A percentile compares a stretch with the other conserved stretches of the same genome.
Conservation (phyloP, 371 early-diverging fungal genomes). For the Smittium culicis region DNA sequence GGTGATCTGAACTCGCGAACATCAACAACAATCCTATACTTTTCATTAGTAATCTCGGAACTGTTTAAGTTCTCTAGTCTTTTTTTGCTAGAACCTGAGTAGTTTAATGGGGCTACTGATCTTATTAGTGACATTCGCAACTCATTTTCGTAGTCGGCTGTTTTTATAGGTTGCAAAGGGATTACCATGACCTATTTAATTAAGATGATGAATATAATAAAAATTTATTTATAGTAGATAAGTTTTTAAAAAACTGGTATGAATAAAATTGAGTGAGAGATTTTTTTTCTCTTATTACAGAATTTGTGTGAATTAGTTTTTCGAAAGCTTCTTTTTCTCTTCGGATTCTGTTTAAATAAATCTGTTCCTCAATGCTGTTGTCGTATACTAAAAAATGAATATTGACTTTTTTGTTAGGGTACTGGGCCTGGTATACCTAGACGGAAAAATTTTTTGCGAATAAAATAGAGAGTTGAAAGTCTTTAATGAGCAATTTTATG, state of each 20-base stretch:
- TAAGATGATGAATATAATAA: constrained; percentile 1
- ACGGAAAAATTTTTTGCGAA: constrained; percentile 15
- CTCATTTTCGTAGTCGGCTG: constrained; percentile 25
- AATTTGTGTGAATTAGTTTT: constrained; percentile 75
- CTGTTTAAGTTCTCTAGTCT: not conserved
- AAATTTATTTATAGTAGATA: too few relatives aligned
- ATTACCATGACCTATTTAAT: constrained; percentile 46
- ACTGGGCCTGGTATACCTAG: constrained; percentile 42
- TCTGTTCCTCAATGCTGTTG: constrained; percentile 90
- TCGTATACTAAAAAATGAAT: constrained; percentile 88
- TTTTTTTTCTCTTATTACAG: constrained; percentile 36
- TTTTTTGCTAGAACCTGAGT: not conserved
- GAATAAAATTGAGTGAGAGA: too few relatives aligned
- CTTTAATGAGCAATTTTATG: too few relatives aligned
- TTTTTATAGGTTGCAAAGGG: constrained; percentile 38
- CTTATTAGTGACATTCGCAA: constrained; percentile 22
- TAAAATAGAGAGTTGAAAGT: too few relatives aligned
- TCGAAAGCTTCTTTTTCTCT: constrained; percentile 92
- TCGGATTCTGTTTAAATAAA: constrained; percentile 66
- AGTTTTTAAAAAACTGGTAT: too few relatives aligned
- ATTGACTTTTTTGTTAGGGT: constrained; percentile 41
- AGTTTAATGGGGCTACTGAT: constrained; percentile 1
- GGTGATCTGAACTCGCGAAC: constrained; percentile 89
- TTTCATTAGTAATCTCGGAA: not conserved
- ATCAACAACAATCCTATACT: constrained; percentile 69